Conservation (phyloP, 805 yeast genomes). For the Candida schatavii region DNA sequence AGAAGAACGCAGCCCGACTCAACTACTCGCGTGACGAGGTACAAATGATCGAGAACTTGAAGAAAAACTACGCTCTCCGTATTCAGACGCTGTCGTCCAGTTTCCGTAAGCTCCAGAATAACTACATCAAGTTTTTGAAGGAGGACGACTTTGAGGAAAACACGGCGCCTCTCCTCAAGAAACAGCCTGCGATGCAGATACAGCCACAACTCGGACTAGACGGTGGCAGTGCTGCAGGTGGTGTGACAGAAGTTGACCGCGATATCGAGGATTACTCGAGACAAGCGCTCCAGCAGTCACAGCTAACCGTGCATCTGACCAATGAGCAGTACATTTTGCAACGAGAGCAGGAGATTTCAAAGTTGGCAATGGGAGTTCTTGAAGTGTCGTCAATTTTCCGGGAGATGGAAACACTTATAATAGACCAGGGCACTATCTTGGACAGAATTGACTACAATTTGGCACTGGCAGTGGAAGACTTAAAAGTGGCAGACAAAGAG, state of each 20-base stretch:
- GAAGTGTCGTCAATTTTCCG: conserved; percentile 92
- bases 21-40: conserved; percentile 47
- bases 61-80: conserved; percentile 78
- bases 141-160: conserved; percentile 66
- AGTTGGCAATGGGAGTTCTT: conserved; percentile 88
- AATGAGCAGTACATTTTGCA: conserved; percentile 46
- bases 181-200: conserved; percentile 6
- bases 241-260: conserved; percentile 10
- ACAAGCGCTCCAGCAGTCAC: conserved; percentile 27
- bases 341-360: conserved; percentile 86
- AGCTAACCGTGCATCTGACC: conserved; percentile 20
- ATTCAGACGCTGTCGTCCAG: conserved; percentile 75
- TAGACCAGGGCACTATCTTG: conserved; percentile 92
- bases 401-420: conserved; percentile 86
- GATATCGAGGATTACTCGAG: conserved; percentile 40
- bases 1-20: conserved; percentile 40
- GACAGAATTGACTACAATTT: conserved; percentile 94
- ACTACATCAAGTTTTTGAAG: conserved; percentile 78
- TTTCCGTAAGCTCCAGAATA: conserved; percentile 85
- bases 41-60: conserved; percentile 72
- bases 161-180: conserved; percentile 17
- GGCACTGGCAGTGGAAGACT: conserved; percentile 71
- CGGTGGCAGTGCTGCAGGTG: conserved; percentile 26
- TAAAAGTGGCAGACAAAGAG: conserved; percentile 76
- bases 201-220: conserved; percentile 13